Evolutionary conservation across 192 early-diverging fungal species (phyloP), one percentile per base, ranked within the genome.

Genomic region (Linnemannia schmuckeri): DNA sequence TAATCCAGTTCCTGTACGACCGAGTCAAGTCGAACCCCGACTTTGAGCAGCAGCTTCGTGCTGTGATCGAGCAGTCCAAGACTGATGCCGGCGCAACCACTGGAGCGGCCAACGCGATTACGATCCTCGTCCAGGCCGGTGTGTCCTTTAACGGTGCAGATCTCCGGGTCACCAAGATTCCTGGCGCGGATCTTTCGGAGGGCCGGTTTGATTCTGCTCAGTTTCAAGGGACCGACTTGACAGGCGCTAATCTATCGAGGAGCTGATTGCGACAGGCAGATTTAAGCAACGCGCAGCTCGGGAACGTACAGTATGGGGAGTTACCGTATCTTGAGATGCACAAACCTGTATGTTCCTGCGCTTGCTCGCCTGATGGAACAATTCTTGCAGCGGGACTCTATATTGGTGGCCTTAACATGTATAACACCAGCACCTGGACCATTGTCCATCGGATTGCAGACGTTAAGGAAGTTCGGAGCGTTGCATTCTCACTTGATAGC

Each of bases 201-300:
- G 70, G 70, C 38, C 37, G 42, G 20, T 71, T 71, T 6, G 70
- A 71, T 24, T 24, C 15, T 6, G 17, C 20, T 1, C 70, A 41
- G 8, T 12, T 71, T 13, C 77, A 70, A 55, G 77, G 77, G 33
- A 47, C 77, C 9, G 77, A 79, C 24, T 27, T 79, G 78, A 63
- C 52, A 3, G 52, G 24, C 6, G 49, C 27, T 0, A 57, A 20
- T 41, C 49, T 79, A 37, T 47, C 47, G 30, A 79, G 20, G 13
- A 30, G 47, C 33, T 71, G 78, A 38, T 33, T 79, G 49, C 38
- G 69, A 10, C 4, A 41, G 24, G 78, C 52, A 5, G 44, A 79
- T 54, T 18, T 79, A 24, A 57, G 38, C 27, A 15, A 41, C 2
- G 46, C 78, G 0, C 35, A 44, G 20, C 40, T 79, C 40, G 49